Conservation (phyloP, 225 moss, liverwort and hornwort species). For the Marchantia polymorpha region DNA sequence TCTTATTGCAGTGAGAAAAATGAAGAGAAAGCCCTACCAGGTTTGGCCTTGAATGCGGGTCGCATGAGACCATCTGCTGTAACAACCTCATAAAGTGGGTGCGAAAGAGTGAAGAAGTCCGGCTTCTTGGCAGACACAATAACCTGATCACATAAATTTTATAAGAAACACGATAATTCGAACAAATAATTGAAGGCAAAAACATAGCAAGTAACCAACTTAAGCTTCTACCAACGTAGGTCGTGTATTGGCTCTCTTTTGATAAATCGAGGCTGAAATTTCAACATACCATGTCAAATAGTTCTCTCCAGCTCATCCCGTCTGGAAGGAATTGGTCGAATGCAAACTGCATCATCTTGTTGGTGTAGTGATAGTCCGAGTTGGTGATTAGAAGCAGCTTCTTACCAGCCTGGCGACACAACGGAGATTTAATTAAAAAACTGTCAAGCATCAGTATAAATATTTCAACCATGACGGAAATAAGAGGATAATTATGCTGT, state of each 20-base stretch:
- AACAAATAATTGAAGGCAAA: not conserved
- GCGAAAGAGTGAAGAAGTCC: conserved; percentile 84
- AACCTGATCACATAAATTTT: conserved; percentile 46
- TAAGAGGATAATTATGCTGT: not conserved
- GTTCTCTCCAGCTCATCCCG: conserved; percentile 76
- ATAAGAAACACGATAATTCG: not conserved
- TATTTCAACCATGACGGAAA: not conserved
- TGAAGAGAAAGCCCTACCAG: conserved; percentile 45
- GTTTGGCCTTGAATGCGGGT: conserved; percentile 77
- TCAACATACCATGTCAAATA: conserved; percentile 77
- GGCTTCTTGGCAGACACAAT: conserved; percentile 90
- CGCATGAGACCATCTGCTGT: conserved; percentile 93
- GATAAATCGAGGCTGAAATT: no score
- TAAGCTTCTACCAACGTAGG: not conserved
- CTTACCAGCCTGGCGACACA: conserved; percentile 67
- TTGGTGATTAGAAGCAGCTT: conserved; percentile 81
- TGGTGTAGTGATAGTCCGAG: conserved; percentile 86
- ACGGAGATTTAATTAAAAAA: not conserved
- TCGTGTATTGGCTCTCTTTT: not conserved
- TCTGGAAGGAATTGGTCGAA: conserved; percentile 79
- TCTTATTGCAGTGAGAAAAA: not conserved
- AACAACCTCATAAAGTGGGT: conserved; percentile 83
- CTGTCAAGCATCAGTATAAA: not conserved
- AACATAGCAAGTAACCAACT: not conserved
- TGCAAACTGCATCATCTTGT: conserved; percentile 91